Percentiles rank a stretch among this genome's conserved stretches.
Evolutionary conservation across 164 flowering plant species (phyloP).

Genomic region (Magnolia kwangsiensis): DNA sequence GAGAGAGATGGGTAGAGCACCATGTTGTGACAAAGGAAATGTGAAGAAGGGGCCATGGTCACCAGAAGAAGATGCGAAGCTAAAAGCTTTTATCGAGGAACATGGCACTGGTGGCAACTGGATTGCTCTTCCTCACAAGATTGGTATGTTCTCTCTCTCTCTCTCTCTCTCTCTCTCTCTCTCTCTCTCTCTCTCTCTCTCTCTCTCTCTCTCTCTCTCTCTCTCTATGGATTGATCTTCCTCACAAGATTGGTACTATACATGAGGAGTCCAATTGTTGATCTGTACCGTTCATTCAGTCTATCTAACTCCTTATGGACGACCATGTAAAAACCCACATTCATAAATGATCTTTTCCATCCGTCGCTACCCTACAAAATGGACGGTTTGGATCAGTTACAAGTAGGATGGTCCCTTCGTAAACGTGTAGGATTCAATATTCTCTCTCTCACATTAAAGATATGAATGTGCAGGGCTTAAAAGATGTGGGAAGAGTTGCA

Average conservation of each 20-base stretch:
- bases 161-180: slow-evolving; percentile 7
- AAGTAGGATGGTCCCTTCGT: too few relatives aligned
- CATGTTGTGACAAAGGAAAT: slow-evolving; percentile 82
- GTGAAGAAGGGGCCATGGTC: slow-evolving; percentile 93
- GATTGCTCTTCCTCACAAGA: slow-evolving; percentile 87
- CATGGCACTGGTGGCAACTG: slow-evolving; percentile 81
- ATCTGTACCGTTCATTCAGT: too few relatives aligned
- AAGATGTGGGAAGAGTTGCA: slow-evolving; percentile 88
- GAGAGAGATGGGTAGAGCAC: slow-evolving; percentile 75
- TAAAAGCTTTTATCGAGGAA: slow-evolving; percentile 64
- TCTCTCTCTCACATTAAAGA: not conserved
- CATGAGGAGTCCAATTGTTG: too few relatives aligned
- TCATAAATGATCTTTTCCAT: too few relatives aligned
- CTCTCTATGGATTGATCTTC: not conserved
- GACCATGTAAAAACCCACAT: not conserved
- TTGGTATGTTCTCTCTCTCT: slow-evolving; percentile 37
- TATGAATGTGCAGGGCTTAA: slow-evolving; percentile 44
- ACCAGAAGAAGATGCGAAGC: slow-evolving; percentile 79
- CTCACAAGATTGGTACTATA: not conserved
- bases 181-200: not conserved
- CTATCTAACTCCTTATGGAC: not conserved
- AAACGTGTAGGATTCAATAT: too few relatives aligned
- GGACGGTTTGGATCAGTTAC: too few relatives aligned
- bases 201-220: slow-evolving; percentile 12
- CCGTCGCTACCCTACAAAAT: too few relatives aligned